Base-by-base conservation (phyloP, 2,329 filamentous ascomycete genomes). In the Pseudogymnoascus sp. region DNA sequence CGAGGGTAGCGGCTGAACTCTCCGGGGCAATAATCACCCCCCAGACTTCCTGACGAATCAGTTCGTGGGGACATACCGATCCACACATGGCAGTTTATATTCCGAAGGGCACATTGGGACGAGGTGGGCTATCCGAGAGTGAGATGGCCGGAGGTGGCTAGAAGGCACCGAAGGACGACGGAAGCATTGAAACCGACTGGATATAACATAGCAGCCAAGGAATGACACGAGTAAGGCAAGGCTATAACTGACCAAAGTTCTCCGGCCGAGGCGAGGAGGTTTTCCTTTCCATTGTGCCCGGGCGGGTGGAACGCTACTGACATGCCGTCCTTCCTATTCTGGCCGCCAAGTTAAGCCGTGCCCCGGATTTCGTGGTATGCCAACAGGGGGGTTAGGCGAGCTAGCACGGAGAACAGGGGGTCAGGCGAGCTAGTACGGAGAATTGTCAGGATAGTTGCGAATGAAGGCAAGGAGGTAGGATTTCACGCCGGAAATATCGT, bases 31-130 rank as follows among this genome's bases (percentile, higher is more conserved):
- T 34, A 34, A 18, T 57, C 8, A 10, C 26, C 51, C 21, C 47
- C 51, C 51, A 57, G 51, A 57, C n/a, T 34, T 14, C 45, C 12
- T 4, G 26, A 57, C 47, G 26, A 57, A 57, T 57, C 51, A 57
- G n/a, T 18, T 18, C 4, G 12, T 57, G 26, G 51, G 5, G n/a
- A 57, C n/a, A 34, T 57, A 2, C 51, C 26, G 29, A 57, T 57
- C n/a, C 29, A 57, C 51, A 57, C 26, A 57, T 57, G 51, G 51
- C 51, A 57, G 51, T 57, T 57, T 57, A 57, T 34, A 57, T 57
- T 34, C 51, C 26, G n/a, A 31, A 8, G 3, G n/a, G 26, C 8
- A 29, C 26, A 54, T 54, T 54, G 47, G 47, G 47, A 31, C 21
- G 47, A 18, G n/a, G n/a, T 54, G 26, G 26, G 11, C 51, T 18